Conservation (phyloP, 257 asterid genomes). For the Cinchona pubescens region DNA sequence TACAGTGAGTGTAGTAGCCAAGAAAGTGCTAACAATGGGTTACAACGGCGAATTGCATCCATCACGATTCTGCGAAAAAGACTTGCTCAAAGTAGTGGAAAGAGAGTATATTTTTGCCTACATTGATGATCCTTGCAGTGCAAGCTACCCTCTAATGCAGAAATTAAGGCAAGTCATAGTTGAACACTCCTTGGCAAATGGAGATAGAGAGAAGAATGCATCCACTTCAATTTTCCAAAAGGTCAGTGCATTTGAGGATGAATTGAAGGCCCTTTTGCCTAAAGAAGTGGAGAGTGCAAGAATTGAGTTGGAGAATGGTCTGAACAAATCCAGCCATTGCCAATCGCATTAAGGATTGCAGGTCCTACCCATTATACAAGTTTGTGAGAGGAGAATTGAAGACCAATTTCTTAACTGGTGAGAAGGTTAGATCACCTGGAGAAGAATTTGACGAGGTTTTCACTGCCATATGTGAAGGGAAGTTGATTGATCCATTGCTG, state of each 20-base stretch:
- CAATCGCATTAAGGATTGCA: constrained; percentile 26
- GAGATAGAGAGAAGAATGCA: constrained; percentile 16
- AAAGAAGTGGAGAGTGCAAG: constrained; percentile 28
- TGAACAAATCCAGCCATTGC: constrained; percentile 4
- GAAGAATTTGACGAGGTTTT: constrained; percentile 34
- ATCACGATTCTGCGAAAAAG: constrained; percentile 23
- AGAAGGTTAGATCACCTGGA: constrained; percentile 30
- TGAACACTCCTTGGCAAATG: constrained; percentile 25
- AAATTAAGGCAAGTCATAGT: constrained; percentile 28
- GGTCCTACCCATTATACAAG: constrained; percentile 26
- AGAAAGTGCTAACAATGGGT: constrained; percentile 25
- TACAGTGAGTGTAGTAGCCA: constrained; percentile 19
- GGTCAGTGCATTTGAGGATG: constrained; percentile 24
- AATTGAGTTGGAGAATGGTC: constrained; percentile 24
- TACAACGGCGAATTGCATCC: constrained; percentile 22
- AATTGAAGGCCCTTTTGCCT: constrained; percentile 24
- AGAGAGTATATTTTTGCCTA: constrained; percentile 28
- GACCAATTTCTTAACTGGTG: constrained; percentile 23
- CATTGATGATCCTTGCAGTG: constrained; percentile 31
- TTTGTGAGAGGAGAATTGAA: constrained; percentile 25
- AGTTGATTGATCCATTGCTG: constrained; percentile 32
- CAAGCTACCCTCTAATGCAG: constrained; percentile 29
- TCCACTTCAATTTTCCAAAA: constrained; percentile 31
- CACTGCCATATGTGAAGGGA: constrained; percentile 27
- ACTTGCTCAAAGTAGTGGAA: constrained; percentile 31